A percentile compares a stretch with the other conserved stretches of the same genome.
Evolutionary conservation across 2,329 filamentous ascomycete genomes (phyloP).

Genomic region (Sporothrix humicola): DNA sequence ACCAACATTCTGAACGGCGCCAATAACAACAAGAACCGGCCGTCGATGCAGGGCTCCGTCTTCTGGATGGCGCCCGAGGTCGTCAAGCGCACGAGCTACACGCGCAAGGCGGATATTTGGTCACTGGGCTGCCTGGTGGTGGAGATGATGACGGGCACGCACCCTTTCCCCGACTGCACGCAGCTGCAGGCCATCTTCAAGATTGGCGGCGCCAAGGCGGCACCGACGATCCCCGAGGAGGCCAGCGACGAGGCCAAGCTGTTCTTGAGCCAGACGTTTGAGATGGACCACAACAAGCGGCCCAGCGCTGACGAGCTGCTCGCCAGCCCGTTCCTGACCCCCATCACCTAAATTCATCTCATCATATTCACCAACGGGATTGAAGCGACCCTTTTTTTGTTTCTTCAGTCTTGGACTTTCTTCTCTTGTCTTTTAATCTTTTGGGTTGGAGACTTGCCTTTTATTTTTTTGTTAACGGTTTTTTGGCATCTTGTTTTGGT

Average conservation of each 20-base stretch:
- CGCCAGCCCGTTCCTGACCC: constrained; percentile 78
- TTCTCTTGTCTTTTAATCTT: constrained; percentile 32
- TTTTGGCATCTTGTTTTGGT: neutral
- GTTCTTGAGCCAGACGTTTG: constrained; percentile 89
- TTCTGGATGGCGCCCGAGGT: constrained; percentile 99
- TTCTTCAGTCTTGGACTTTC: neutral
- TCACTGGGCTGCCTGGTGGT: constrained; percentile 94
- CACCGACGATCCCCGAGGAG: constrained; percentile 85
- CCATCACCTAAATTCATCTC: constrained; percentile 56
- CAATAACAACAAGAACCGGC: constrained; percentile 70
- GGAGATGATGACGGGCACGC: constrained; percentile 97
- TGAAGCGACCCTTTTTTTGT: neutral
- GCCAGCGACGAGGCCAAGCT: constrained; percentile 82
- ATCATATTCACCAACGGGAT: neutral
- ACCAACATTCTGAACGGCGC: constrained; percentile 77
- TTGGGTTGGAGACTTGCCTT: neutral
- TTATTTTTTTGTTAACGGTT: neutral
- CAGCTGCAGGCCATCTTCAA: constrained; percentile 99
- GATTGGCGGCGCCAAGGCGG: constrained; percentile 86
- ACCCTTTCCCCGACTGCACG: constrained; percentile 95
- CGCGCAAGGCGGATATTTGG: constrained; percentile 98
- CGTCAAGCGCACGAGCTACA: constrained; percentile 96
- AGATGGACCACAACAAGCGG: constrained; percentile 90
- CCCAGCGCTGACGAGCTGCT: constrained; percentile 92
- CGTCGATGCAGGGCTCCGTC: constrained; percentile 92